These are phyloP conservation scores for Rhodotorula graminis DNA, from an alignment of 768 basidiomycete genomes.

Conservation along the genomic window DNA sequence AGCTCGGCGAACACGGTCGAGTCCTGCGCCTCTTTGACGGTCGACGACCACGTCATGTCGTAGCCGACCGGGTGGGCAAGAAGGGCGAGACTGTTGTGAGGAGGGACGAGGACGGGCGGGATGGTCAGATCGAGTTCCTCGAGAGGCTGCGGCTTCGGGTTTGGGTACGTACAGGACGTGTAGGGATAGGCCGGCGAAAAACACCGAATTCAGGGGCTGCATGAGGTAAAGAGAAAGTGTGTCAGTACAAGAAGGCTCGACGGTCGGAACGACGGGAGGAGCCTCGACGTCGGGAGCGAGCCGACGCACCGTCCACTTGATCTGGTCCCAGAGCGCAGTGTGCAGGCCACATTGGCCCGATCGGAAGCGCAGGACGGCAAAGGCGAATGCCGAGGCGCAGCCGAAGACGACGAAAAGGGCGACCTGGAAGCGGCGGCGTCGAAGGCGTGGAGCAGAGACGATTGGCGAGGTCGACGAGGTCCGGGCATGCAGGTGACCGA, in stretches of 20 bases:
- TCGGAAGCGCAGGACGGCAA: conserved; percentile 21
- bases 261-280: neutral
- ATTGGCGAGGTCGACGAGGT: neutral
- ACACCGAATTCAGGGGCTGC: neutral
- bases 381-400: conserved; percentile 19
- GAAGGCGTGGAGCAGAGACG: no score
- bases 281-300: no score
- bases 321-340: conserved; percentile 5
- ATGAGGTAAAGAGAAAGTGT: no score
- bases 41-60: conserved; percentile 64
- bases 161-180: neutral
- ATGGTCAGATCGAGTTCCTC: neutral
- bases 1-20: conserved; percentile 89
- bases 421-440: neutral
- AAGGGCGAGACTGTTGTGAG: neutral
- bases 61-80: conserved; percentile 53
- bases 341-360: conserved; percentile 1
- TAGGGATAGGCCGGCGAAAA: neutral
- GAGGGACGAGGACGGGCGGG: neutral
- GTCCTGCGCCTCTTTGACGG: conserved; percentile 76
- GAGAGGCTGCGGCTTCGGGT: no score
- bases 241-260: no score
- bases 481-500: no score
- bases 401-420: conserved; percentile 29
- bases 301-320: conserved; percentile 20